Evolutionary conservation across 345 rosid genomes (phyloP), one percentile per base, ranked within the genome.

Genomic region (Excoecaria agallocha): DNA sequence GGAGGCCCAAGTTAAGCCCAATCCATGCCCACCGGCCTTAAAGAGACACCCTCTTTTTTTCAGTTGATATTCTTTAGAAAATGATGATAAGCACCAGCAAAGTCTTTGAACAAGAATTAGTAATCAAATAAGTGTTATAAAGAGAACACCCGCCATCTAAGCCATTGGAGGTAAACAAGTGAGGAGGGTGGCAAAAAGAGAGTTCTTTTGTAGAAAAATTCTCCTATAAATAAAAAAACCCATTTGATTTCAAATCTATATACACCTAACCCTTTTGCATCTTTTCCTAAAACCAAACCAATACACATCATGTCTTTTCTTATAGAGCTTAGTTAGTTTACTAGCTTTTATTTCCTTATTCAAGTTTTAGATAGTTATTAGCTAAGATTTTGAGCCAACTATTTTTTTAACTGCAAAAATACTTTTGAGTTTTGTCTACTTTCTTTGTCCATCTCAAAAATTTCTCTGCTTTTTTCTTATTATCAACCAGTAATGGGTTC

Each of bases 401-500:
- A 74, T 61, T 82, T 85, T 81, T 80, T 83, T 76, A 87, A 82
- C 85, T 71, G 70, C 80, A 74, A 68, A 22, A 16, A 71, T 49
- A n/a, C 60, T 79, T 70, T 43, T 58, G 60, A 76, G 73, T 76
- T 66, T 75, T 66, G 62, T 71, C 72, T 19, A 41, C 58, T 59
- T 64, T 67, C 56, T 49, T 72, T 75, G 59, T 49, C 48, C 77
- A 15, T 66, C 68, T 78, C 81, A 75, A 58, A 54, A 58, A 69
- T 78, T 71, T 66, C 77, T 60, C 69, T 82, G 78, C 55, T 69
- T 79, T 70, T 68, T 30, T 30, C 30, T 30, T 30, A 30, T 80
- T 86, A 74, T 73, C 78, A 84, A 69, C 72, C 73, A 76, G 71
- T 75, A 65, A 94, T 88, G 98, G 97, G 89, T 75, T 87, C 94